These are phyloP conservation scores for Trichoderma atrobrunneum DNA, from an alignment of 2,329 filamentous ascomycete species.

Conservation along the genomic window DNA sequence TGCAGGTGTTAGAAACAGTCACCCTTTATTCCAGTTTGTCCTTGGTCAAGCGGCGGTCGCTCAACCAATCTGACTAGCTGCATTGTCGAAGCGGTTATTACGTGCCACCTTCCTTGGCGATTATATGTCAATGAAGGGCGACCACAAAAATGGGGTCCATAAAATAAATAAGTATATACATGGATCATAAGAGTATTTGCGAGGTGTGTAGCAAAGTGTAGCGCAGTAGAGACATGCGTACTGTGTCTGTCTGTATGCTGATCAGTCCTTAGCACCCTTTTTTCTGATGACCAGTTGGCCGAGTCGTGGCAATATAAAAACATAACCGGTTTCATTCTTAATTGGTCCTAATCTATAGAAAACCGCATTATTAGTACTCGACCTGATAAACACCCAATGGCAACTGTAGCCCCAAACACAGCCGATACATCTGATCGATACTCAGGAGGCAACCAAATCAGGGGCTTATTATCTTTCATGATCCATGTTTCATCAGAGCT, in stretches of 20 bases:
- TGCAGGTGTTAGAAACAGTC: background rate
- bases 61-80: background rate
- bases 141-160: background rate
- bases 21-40: background rate
- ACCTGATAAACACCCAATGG: background rate
- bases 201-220: background rate
- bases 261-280: background rate
- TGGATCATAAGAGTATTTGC: background rate
- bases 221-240: background rate
- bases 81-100: background rate
- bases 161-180: background rate
- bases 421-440: constrained; percentile 13
- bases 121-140: background rate
- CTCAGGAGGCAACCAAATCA: constrained; percentile 22
- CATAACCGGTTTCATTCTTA: background rate
- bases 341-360: background rate
- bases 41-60: background rate
- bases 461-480: constrained; percentile 8
- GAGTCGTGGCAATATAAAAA: background rate
- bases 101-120: background rate
- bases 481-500: background rate
- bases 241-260: background rate
- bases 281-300: background rate
- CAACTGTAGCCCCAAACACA: background rate
- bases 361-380: background rate